These are phyloP conservation scores for Eutrema heterophyllum DNA, from an alignment of 345 rosid genomes.

Conservation along the genomic window DNA sequence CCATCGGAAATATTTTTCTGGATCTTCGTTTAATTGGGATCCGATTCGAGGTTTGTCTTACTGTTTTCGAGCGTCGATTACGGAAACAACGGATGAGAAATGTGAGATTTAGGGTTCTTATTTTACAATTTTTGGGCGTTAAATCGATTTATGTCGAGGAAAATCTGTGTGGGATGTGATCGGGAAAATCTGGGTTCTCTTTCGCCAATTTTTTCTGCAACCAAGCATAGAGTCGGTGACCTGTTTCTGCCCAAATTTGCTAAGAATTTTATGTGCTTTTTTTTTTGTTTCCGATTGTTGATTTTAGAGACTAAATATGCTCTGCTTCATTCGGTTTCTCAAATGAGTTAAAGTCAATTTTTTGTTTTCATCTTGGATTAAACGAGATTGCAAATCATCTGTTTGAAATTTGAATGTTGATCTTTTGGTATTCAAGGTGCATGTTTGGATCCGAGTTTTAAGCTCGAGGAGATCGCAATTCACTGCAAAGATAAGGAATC, in stretches of 20 bases:
- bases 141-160: not conserved
- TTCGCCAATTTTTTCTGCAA: not conserved
- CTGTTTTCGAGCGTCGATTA: not conserved
- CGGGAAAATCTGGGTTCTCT: not conserved
- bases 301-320: not conserved
- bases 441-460: not conserved
- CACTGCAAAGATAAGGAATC: conserved; percentile 24
- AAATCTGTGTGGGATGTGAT: not conserved
- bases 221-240: not conserved
- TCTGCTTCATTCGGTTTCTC: not conserved
- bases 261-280: not conserved
- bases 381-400: not conserved
- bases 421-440: conserved; percentile 22
- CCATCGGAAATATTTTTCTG: not conserved
- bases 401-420: not conserved
- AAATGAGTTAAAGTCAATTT: not conserved
- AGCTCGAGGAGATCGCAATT: conserved; percentile 15
- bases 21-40: conserved; percentile 11
- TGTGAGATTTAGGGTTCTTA: conserved; percentile 22
- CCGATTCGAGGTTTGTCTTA: conserved; percentile 8
- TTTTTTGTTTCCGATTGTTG: not conserved
- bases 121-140: not conserved
- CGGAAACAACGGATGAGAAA: conserved; percentile 14
- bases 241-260: not conserved
- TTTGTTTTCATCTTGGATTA: conserved; percentile 1